These are phyloP conservation scores for Penstemon eatonii DNA, from an alignment of 257 asterid genomes.

Conservation along the genomic window DNA sequence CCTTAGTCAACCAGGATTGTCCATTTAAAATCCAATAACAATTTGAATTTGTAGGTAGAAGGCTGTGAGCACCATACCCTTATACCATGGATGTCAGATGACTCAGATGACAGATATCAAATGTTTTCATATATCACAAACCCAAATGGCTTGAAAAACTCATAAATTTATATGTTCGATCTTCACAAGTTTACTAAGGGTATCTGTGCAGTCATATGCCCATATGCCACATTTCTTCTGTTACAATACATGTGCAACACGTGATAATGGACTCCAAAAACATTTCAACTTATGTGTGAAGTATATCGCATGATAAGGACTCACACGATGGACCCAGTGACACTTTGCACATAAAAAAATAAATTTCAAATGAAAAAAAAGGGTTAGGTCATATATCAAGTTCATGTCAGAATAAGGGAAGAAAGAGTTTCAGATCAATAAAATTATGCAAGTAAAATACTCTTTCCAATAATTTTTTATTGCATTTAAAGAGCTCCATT, in stretches of 20 bases:
- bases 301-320: not conserved
- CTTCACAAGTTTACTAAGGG: not conserved
- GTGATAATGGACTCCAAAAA: not conserved
- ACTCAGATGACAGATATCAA: no score
- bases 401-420: not conserved
- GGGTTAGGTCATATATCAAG: not conserved
- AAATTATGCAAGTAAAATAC: not conserved
- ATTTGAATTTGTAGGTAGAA: not conserved
- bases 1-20: no score
- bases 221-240: not conserved
- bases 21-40: not conserved
- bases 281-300: not conserved
- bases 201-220: not conserved
- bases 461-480: not conserved
- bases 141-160: not conserved
- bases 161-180: not conserved
- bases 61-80: not conserved
- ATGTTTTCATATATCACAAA: not conserved
- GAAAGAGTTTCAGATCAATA: not conserved
- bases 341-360: not conserved
- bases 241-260: not conserved
- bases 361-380: not conserved
- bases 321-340: not conserved
- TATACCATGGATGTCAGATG: not conserved
- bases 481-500: not conserved